These are phyloP conservation scores for Mycena alexandri DNA, from an alignment of 768 basidiomycete species.

Conservation along the genomic window DNA sequence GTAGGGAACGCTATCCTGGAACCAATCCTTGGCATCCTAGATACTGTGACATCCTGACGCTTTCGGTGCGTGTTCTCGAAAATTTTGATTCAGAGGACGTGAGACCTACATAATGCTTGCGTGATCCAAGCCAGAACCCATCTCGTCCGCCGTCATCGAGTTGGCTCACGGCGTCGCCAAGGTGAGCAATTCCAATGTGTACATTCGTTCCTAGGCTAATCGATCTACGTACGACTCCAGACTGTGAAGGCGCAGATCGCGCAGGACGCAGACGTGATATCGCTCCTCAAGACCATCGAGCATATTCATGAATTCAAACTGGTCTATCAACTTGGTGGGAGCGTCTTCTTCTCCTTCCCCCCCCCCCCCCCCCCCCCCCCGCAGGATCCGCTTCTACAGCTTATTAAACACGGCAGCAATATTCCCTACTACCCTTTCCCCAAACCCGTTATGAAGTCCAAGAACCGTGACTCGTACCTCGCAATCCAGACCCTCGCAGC, in stretches of 20 bases:
- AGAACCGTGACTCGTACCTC: background rate
- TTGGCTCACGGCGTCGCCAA: conserved; percentile 10
- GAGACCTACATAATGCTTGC: too few relatives aligned
- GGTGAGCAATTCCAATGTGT: background rate
- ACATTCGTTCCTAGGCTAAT: background rate
- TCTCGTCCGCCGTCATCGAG: conserved; percentile 3
- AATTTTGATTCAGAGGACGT: too few relatives aligned
- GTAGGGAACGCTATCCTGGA: background rate
- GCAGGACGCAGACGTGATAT: conserved; percentile 16
- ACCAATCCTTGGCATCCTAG: conserved; percentile 18
- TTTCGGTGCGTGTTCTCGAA: background rate
- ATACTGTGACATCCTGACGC: conserved; percentile 9
- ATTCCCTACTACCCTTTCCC: too few relatives aligned
- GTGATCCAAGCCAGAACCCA: conserved; percentile 12
- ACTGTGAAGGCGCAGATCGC: conserved; percentile 22
- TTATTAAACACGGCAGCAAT: too few relatives aligned
- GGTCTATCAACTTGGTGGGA: background rate
- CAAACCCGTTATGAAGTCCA: background rate
- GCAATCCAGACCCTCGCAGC: conserved; percentile 11
- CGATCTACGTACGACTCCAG: background rate
- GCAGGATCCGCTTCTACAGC: too few relatives aligned
- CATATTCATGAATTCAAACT: background rate
- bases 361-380: too few relatives aligned
- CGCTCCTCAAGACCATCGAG: background rate
- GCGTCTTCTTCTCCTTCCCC: conserved; percentile 29